phyloP scores from a whole-genome alignment of 2,329 filamentous ascomycete species.

The Graphilbum sp. region DNA sequence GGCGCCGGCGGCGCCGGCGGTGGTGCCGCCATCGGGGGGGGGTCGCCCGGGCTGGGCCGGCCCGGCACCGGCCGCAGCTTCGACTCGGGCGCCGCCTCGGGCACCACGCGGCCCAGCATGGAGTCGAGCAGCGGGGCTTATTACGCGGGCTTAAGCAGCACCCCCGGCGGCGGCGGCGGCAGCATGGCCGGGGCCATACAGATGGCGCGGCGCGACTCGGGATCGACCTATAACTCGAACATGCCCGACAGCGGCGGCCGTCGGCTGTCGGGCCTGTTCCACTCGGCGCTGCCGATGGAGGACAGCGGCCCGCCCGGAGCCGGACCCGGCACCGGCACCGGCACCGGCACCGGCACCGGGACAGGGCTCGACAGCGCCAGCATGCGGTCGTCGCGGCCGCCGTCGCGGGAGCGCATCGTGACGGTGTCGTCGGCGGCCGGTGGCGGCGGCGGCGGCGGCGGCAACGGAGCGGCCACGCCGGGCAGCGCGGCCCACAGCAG shows the following conservation, averaged over 20 bases:
- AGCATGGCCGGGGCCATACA: constrained; percentile 32
- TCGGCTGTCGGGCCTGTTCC: constrained; percentile 65
- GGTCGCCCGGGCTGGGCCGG: constrained; percentile 20
- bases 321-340: not conserved
- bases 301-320: constrained; percentile 31
- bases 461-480: not conserved
- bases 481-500: not conserved
- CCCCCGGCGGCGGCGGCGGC: constrained; percentile 35
- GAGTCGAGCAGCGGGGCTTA: constrained; percentile 5
- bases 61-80: constrained; percentile 45
- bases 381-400: constrained; percentile 35
- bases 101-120: constrained; percentile 11
- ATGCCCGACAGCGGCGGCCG: constrained; percentile 9
- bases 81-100: constrained; percentile 24
- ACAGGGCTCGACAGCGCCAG: constrained; percentile 1
- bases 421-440: not conserved
- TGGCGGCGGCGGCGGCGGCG: not conserved
- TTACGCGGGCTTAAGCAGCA: not conserved
- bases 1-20: not conserved
- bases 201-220: constrained; percentile 32
- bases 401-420: constrained; percentile 34
- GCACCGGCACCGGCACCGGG: constrained; percentile 23
- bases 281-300: constrained; percentile 68
- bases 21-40: constrained; percentile 17
- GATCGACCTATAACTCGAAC: constrained; percentile 32